Conservation (phyloP, 2,329 filamentous ascomycete species). For the Trichoderma guizhouense region DNA sequence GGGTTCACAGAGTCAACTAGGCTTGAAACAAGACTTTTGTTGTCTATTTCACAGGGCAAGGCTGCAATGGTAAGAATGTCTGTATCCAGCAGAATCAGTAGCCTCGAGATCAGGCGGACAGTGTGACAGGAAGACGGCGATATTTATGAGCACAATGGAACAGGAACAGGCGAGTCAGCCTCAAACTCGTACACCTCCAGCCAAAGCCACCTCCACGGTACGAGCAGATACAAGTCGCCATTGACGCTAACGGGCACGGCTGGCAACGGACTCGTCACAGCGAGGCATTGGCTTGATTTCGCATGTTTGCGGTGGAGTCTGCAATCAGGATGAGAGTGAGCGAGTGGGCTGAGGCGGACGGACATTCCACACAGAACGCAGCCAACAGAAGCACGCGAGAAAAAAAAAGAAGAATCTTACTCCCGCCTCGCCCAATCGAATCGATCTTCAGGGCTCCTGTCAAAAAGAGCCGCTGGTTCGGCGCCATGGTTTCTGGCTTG, state of each 20-base stretch:
- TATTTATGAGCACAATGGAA: neutral
- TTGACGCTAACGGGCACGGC: conserved; percentile 10
- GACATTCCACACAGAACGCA: neutral
- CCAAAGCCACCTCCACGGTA: neutral
- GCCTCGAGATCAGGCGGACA: neutral
- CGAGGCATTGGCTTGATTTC: neutral
- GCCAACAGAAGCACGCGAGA: neutral
- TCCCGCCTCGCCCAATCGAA: neutral
- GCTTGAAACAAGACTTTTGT: neutral
- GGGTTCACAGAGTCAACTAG: neutral
- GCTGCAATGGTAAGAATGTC: neutral
- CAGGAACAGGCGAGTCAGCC: neutral
- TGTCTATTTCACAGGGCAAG: neutral
- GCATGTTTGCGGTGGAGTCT: conserved; percentile 11
- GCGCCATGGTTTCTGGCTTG: neutral
- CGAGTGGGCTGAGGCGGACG: neutral
- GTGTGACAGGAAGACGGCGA: neutral
- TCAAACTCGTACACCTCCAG: neutral
- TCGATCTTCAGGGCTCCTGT: conserved; percentile 13
- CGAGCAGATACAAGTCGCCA: neutral
- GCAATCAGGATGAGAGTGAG: neutral
- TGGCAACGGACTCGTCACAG: conserved; percentile 3
- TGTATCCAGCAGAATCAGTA: neutral
- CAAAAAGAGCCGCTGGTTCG: neutral
- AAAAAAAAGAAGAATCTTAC: neutral